Percentiles rank a stretch among this genome's conserved stretches.
phyloP scores from a whole-genome alignment of 2,329 filamentous ascomycete genomes.

The Xenoacremonium recifei region DNA sequence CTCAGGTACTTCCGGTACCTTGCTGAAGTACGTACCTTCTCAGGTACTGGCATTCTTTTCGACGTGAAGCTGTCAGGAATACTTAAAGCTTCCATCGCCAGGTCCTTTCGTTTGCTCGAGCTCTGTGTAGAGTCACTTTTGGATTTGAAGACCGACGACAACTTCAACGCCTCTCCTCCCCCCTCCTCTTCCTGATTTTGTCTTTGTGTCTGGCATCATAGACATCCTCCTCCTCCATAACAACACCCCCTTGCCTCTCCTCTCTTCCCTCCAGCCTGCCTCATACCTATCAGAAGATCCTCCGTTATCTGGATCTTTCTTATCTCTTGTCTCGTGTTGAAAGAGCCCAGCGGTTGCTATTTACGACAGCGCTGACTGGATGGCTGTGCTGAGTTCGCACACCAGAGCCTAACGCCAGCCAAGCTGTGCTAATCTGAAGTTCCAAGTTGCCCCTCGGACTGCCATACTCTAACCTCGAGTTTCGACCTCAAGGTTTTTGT shows the following conservation, averaged over 20 bases:
- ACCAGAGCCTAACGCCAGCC: slow-evolving; percentile 16
- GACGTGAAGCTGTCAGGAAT: slow-evolving; percentile 21
- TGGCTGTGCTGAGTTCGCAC: slow-evolving; percentile 30
- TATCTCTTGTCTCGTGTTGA: slow-evolving; percentile 24
- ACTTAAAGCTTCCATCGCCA: slow-evolving; percentile 30
- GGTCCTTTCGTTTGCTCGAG: slow-evolving; percentile 12
- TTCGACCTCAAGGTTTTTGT: slow-evolving; percentile 1
- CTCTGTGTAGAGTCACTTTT: slow-evolving; percentile 16
- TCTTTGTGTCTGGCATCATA: slow-evolving; percentile 15
- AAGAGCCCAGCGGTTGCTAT: slow-evolving; percentile 28
- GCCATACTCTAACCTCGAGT: too few relatives aligned
- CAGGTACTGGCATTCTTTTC: slow-evolving; percentile 3
- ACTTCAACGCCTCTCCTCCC: slow-evolving; percentile 8
- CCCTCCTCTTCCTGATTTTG: slow-evolving; percentile 6
- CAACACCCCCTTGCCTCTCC: slow-evolving; percentile 13
- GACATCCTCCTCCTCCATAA: slow-evolving; percentile 7
- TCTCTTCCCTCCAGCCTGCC: slow-evolving; percentile 1
- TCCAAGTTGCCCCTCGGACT: slow-evolving; percentile 15
- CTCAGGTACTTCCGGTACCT: neutral
- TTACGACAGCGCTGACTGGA: slow-evolving; percentile 29
- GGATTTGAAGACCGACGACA: slow-evolving; percentile 12
- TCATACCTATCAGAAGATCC: neutral
- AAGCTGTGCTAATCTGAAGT: slow-evolving; percentile 28
- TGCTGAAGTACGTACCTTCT: neutral
- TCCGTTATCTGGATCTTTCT: slow-evolving; percentile 5